Evolutionary conservation across 2,329 filamentous ascomycete genomes (phyloP), one percentile per base, ranked within the genome.

Genomic region (Incumbomyces lentus): DNA sequence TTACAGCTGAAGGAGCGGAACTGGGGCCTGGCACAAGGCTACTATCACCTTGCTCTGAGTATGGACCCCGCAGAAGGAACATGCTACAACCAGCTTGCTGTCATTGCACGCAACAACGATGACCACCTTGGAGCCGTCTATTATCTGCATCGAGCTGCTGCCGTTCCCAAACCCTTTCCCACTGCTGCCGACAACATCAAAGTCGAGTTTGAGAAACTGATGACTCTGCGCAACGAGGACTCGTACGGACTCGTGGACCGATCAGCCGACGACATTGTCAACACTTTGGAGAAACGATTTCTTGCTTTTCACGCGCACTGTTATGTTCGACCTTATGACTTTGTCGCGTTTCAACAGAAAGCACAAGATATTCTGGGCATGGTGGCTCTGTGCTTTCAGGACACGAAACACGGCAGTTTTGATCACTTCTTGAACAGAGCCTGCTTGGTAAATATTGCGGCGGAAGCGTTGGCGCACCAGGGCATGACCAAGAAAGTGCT

Each of bases 41-140:
- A 90, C 64, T 96, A 98, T 64, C 72, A 77, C 46, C 71, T 96
- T 49, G 92, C 92, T 17, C 79, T 81, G 53, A 79, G 84, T 43
- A 75, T 96, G 44, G 76, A 84, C 55, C 87, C 90, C 2, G 72
- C 78, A 14, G 87, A 84, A 38, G 90, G 90, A 26, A 78, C 81
- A 52, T 84, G 87, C 13, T 84, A 93, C 59, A 90, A 98, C 59
- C 92, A 96, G 64, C 79, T 92, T 62, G 89, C 86, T 31, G 85
- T 96, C 31, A 82, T 96, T 49, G 82, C 84, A 49, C 75, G 86
- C 40, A 81, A 84, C 44, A 63, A 89, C 57, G 77, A 76, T 48
- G 83, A 90, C 55, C 84, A 93, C 61, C 75, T 96, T 42, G 79
- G 87, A 51, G 82, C 87, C 8, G 82, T 93, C 26, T 96, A 95